These are phyloP conservation scores for Gomphus bonarii DNA, from an alignment of 1,284 basidiomycete species.

Conservation along the genomic window DNA sequence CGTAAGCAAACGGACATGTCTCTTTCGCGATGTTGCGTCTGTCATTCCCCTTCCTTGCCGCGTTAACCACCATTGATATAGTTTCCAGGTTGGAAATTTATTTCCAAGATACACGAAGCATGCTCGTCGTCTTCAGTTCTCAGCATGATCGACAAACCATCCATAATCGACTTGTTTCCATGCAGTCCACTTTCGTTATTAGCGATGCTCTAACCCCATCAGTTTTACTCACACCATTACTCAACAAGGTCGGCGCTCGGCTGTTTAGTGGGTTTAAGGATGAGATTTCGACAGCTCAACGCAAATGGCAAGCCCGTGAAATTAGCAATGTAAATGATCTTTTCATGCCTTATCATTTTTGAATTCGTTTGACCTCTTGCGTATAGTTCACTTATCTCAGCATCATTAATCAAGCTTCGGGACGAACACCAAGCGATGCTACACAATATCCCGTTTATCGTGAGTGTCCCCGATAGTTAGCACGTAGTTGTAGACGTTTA, in stretches of 20 bases:
- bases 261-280: conserved; percentile 38
- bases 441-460: conserved; percentile 96
- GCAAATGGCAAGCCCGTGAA: conserved; percentile 78
- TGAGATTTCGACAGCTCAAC: conserved; percentile 58
- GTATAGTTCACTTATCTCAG: conserved; percentile 76
- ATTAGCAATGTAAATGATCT: conserved; percentile 64
- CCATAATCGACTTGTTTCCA: conserved; percentile 46
- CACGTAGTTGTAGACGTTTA: too few relatives aligned
- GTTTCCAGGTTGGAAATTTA: conserved; percentile 72
- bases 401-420: conserved; percentile 82
- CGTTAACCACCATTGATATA: background rate
- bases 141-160: conserved; percentile 55
- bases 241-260: conserved; percentile 38
- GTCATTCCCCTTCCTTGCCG: conserved; percentile 21
- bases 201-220: conserved; percentile 32
- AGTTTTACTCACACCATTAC: conserved; percentile 42
- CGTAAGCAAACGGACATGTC: conserved; percentile 73
- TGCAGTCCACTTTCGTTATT: conserved; percentile 30
- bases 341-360: background rate
- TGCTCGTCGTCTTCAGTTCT: conserved; percentile 71
- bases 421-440: conserved; percentile 87
- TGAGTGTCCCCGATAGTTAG: conserved; percentile 26
- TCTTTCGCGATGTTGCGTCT: conserved; percentile 86
- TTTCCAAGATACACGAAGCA: conserved; percentile 79
- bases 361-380: background rate